Percentiles rank a stretch among this genome's conserved stretches.
Evolutionary conservation across 2,329 filamentous ascomycete genomes (phyloP).

Genomic region (Penicillium sp.): DNA sequence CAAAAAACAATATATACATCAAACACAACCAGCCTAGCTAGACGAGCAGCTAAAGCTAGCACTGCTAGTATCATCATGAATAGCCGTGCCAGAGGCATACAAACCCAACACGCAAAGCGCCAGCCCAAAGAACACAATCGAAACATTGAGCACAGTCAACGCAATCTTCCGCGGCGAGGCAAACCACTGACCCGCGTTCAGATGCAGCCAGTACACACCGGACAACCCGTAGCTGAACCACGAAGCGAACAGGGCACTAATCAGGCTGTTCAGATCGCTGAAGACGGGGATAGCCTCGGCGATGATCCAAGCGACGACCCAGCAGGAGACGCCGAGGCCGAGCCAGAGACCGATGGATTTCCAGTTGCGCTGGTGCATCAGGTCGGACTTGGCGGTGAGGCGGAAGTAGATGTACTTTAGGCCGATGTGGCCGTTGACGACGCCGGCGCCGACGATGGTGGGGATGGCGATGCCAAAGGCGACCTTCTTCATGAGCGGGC

Average conservation of each 20-base stretch:
- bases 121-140: slow-evolving; percentile 40
- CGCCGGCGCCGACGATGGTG: slow-evolving; percentile 70
- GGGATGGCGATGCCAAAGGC: slow-evolving; percentile 70
- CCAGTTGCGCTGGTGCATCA: slow-evolving; percentile 52
- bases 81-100: slow-evolving; percentile 31
- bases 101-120: slow-evolving; percentile 25
- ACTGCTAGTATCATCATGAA: slow-evolving; percentile 29
- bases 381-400: slow-evolving; percentile 60
- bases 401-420: slow-evolving; percentile 67
- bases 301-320: slow-evolving; percentile 66
- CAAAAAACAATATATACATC: not conserved
- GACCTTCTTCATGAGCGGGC: slow-evolving; percentile 59
- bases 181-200: slow-evolving; percentile 49
- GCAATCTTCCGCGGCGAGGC: slow-evolving; percentile 47
- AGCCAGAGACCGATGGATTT: slow-evolving; percentile 62
- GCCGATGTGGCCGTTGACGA: slow-evolving; percentile 69
- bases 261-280: slow-evolving; percentile 64
- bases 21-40: slow-evolving; percentile 7
- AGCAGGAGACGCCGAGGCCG: slow-evolving; percentile 57
- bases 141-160: slow-evolving; percentile 48
- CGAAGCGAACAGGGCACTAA: slow-evolving; percentile 40
- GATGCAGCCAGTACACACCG: slow-evolving; percentile 51
- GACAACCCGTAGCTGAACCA: slow-evolving; percentile 43
- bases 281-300: slow-evolving; percentile 71
- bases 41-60: slow-evolving; percentile 42